Base-by-base conservation (phyloP, 75 land plant genomes). In the Pinus taeda region DNA sequence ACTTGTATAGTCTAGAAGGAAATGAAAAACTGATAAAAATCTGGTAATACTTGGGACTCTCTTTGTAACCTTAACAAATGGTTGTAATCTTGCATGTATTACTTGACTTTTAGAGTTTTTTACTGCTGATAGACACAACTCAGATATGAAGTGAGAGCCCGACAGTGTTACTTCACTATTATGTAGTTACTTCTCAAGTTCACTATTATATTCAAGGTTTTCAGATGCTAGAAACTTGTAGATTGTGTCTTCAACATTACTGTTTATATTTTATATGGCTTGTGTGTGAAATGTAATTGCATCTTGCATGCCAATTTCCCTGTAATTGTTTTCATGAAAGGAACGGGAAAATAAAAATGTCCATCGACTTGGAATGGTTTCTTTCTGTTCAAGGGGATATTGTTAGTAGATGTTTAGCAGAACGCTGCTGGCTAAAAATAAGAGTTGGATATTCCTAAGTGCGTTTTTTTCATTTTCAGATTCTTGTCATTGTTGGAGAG, bases 401-500 rank as follows among this genome's bases (percentile, higher is more conserved):
- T 42, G 22, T 69, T 18, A 1, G 24, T 11, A 69, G 21, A 69
- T 42, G 3, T 45, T 76, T 76, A 24, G 20, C 8, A 6, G 15
- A 64, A 76, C 8, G 14, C 6, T 36, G 20, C 7, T 76, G 20
- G 26, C 26, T 2, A 29, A 24, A 74, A 76, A 63, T 36, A 64
- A 63, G 37, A 60, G 26, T 72, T 76, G 39, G 37, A 22, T 71
- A 69, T 39, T n/a, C 11, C 49, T 42, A 42, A 69, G 13, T 69
- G 13, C 9, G n/a, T 3, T 33, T 57, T 79, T 24, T 67, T 59
- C 64, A 49, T 61, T 33, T 63, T 17, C 77, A 93, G 95, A 84
- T 96, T 61, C 87, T 96, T 80, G 91, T 96, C 11, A 95, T 97
- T 83, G 99, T 95, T 57, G 98, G 98, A 74, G 99, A 95, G 79